Conservation (phyloP, 2,329 filamentous ascomycete species). For the Elsinoe necatrix region DNA sequence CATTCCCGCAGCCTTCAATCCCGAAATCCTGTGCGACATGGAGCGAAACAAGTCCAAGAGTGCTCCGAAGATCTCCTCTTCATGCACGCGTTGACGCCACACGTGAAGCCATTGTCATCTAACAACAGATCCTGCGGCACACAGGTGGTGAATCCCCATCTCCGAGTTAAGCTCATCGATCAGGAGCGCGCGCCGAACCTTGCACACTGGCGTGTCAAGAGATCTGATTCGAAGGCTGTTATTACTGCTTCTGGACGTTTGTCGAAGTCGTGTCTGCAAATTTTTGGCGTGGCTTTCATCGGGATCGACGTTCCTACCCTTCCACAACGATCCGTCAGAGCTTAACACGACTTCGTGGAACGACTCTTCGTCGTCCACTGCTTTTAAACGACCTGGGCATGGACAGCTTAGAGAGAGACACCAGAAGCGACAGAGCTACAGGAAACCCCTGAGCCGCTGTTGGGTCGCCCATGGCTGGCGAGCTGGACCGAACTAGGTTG, state of each 20-base stretch:
- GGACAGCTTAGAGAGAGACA: neutral
- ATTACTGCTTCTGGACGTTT: conserved; percentile 9
- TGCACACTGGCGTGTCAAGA: neutral
- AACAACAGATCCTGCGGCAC: neutral
- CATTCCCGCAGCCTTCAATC: neutral
- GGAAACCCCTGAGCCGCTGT: neutral
- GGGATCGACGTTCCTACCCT: conserved; percentile 13
- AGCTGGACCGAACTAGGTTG: neutral
- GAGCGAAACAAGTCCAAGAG: conserved; percentile 3
- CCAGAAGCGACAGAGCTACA: neutral
- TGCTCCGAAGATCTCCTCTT: conserved; percentile 3
- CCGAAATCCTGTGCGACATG: neutral
- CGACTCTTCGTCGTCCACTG: neutral
- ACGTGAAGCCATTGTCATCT: neutral
- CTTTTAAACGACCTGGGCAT: neutral
- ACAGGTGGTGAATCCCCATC: neutral
- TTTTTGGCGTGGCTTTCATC: neutral
- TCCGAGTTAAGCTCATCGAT: neutral
- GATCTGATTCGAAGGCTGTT: conserved; percentile 8
- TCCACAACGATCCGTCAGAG: conserved; percentile 1
- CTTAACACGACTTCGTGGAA: conserved; percentile 8
- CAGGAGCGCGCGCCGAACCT: conserved; percentile 8
- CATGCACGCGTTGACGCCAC: conserved; percentile 8
- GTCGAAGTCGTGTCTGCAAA: neutral
- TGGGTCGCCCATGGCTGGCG: too few species aligned